These are phyloP conservation scores for Sisymbrium altissimum DNA, from an alignment of 345 rosid genomes.

Conservation along the genomic window DNA sequence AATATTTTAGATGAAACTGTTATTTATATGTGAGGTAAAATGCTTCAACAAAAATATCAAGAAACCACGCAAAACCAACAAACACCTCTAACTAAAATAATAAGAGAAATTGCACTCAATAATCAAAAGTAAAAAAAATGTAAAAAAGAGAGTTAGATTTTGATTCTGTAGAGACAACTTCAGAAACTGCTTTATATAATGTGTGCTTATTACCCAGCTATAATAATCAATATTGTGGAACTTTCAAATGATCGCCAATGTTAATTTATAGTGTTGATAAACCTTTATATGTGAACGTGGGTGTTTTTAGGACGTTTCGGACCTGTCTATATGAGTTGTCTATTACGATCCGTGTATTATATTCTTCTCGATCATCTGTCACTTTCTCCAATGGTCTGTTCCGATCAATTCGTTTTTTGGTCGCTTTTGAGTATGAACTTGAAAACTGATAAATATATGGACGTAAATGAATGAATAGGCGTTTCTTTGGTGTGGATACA, in stretches of 20 bases:
- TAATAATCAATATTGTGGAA: neutral
- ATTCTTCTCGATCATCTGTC: neutral
- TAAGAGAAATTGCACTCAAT: no score
- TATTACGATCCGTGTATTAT: neutral
- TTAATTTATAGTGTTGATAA: neutral
- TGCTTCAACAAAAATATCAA: neutral
- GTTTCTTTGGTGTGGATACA: neutral
- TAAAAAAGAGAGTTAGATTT: neutral
- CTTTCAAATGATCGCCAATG: neutral
- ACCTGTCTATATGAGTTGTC: neutral
- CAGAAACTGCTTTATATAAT: neutral
- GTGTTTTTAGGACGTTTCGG: neutral
- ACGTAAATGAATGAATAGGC: neutral
- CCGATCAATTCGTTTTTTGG: neutral
- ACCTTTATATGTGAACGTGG: neutral
- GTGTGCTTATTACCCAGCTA: neutral
- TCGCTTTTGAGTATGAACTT: neutral
- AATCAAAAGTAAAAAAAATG: no score
- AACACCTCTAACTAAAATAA: neutral
- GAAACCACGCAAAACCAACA: neutral
- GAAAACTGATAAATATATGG: neutral
- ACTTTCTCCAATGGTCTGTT: neutral
- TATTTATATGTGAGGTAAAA: neutral
- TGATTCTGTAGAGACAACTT: neutral
- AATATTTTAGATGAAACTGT: neutral